Percentiles rank a stretch among this genome's conserved stretches.
phyloP scores from a whole-genome alignment of 1,284 basidiomycete species.

The Amanita bisporigera region DNA sequence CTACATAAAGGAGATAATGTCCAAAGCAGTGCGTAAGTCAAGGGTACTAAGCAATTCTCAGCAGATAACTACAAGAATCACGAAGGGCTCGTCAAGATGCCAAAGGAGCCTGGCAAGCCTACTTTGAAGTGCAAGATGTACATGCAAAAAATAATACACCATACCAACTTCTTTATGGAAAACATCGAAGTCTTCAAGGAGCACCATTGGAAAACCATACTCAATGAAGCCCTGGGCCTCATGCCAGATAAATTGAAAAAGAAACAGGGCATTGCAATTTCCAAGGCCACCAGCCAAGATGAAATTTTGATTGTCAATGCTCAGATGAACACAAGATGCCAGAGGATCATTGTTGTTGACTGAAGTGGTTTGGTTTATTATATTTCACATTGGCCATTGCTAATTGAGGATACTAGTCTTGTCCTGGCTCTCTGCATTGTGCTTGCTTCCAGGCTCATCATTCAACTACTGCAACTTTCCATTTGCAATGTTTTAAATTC shows the following conservation, averaged over 20 bases:
- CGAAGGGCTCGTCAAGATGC: neutral
- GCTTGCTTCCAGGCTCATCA: neutral
- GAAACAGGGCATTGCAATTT: neutral
- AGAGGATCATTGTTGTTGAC: neutral
- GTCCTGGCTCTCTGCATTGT: neutral
- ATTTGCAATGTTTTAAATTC: neutral
- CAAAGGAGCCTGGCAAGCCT: neutral
- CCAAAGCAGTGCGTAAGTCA: too few species aligned
- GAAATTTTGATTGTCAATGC: neutral
- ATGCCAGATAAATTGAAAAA: neutral
- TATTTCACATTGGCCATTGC: neutral
- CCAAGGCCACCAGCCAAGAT: neutral
- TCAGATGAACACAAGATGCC: neutral
- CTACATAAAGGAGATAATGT: too few species aligned
- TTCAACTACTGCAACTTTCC: conserved; percentile 1
- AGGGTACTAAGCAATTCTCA: too few species aligned
- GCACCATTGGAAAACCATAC: conserved; percentile 4
- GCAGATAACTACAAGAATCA: too few species aligned
- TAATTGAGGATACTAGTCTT: conserved; percentile 3
- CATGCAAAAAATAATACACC: neutral
- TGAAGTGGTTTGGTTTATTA: conserved; percentile 6
- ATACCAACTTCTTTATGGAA: neutral
- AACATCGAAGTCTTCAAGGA: conserved; percentile 5
- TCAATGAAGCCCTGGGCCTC: neutral
- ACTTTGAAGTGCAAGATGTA: too few species aligned